These are phyloP conservation scores for Prinsepia uniflora DNA, from an alignment of 306 rosid species.

Conservation along the genomic window DNA sequence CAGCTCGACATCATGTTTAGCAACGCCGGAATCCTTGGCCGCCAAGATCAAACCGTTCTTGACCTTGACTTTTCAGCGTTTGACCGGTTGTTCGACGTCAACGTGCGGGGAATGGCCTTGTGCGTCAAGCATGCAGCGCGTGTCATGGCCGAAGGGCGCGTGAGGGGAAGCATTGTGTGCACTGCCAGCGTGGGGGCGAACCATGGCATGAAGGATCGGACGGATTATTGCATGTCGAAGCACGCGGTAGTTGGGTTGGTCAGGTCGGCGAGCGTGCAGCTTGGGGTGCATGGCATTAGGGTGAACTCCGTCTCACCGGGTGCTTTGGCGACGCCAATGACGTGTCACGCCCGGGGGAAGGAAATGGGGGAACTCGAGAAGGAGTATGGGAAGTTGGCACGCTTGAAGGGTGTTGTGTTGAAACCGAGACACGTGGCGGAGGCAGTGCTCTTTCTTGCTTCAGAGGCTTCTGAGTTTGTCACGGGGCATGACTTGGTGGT, in stretches of 20 bases:
- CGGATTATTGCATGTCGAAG: constrained; percentile 48
- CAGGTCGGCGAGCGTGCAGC: constrained; percentile 42
- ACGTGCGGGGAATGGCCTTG: constrained; percentile 33
- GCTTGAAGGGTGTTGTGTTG: constrained; percentile 41
- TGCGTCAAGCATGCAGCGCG: constrained; percentile 54
- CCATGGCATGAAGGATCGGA: background rate
- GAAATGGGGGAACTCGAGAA: constrained; percentile 14
- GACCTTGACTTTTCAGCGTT: constrained; percentile 37
- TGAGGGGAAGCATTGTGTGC: constrained; percentile 48
- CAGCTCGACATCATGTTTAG: constrained; percentile 54
- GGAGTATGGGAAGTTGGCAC: background rate
- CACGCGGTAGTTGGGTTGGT: constrained; percentile 49
- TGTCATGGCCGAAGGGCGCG: constrained; percentile 35
- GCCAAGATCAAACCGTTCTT: constrained; percentile 24
- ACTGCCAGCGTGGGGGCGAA: constrained; percentile 30
- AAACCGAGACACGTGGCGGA: constrained; percentile 37
- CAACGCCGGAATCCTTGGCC: constrained; percentile 39
- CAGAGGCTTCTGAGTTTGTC: constrained; percentile 34
- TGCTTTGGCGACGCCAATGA: constrained; percentile 37
- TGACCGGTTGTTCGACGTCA: constrained; percentile 27
- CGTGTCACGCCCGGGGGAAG: constrained; percentile 2
- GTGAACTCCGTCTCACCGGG: constrained; percentile 54
- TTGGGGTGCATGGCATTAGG: constrained; percentile 39
- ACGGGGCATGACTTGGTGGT: constrained; percentile 42
- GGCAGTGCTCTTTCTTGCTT: constrained; percentile 40